Percentiles rank a stretch among this genome's conserved stretches.
These are phyloP conservation scores for Tubosaeta sp. DNA, from an alignment of 768 basidiomycete species.

Conservation along the genomic window DNA sequence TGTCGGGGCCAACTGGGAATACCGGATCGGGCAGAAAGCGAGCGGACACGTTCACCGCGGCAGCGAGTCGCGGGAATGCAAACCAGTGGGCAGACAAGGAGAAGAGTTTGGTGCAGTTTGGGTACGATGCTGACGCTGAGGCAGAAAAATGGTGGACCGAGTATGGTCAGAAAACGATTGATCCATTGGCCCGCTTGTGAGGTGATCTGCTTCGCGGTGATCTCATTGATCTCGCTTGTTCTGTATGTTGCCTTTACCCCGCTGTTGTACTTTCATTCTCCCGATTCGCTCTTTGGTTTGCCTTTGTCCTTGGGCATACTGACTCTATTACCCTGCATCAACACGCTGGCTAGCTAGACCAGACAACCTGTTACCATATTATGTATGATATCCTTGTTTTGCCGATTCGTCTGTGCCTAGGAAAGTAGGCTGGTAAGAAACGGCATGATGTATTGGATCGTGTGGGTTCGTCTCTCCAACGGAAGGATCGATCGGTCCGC, in stretches of 20 bases:
- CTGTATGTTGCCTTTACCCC: neutral
- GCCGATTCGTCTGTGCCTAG: neutral
- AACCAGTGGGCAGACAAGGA: conserved; percentile 58
- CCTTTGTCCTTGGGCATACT: neutral
- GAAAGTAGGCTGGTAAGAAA: neutral
- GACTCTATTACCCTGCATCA: neutral
- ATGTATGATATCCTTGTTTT: neutral
- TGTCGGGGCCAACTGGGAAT: neutral
- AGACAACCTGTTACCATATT: neutral
- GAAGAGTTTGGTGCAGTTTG: conserved; percentile 46
- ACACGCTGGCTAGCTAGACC: neutral
- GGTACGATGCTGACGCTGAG: conserved; percentile 50
- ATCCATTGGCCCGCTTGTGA: conserved; percentile 13
- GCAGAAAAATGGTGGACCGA: conserved; percentile 49
- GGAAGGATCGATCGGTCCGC: neutral
- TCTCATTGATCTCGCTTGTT: neutral
- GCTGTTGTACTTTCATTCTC: neutral
- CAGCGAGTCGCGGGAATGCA: conserved; percentile 31
- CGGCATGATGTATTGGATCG: neutral
- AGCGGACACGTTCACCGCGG: neutral
- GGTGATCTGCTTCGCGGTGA: neutral
- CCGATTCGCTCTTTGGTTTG: neutral
- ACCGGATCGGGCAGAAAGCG: neutral
- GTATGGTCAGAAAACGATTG: conserved; percentile 22
- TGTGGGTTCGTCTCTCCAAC: too few species aligned